Percentiles rank a stretch among this genome's conserved stretches.
Evolutionary conservation across 2,329 filamentous ascomycete genomes (phyloP).

Genomic region (Endoconidiophora polonica): DNA sequence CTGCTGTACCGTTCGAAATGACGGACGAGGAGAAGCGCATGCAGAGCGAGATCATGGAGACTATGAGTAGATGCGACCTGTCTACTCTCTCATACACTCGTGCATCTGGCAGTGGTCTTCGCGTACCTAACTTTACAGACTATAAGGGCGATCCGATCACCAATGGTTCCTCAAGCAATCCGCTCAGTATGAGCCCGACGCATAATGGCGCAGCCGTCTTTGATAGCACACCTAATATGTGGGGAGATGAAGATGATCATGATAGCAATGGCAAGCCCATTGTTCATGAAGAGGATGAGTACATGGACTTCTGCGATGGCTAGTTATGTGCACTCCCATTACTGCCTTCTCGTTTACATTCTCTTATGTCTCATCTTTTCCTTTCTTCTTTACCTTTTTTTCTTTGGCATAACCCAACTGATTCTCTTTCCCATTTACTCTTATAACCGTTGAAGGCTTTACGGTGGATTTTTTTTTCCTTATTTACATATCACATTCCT

Average conservation of each 20-base stretch:
- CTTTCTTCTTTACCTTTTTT: conserved; percentile 12
- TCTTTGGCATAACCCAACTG: conserved; percentile 15
- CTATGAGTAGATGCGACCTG: conserved; percentile 63
- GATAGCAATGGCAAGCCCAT: conserved; percentile 53
- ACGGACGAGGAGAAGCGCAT: conserved; percentile 90
- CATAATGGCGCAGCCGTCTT: conserved; percentile 16
- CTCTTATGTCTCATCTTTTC: conserved; percentile 7
- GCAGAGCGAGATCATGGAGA: conserved; percentile 81
- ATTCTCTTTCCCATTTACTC: conserved; percentile 8
- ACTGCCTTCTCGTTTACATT: neutral
- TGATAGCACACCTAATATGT: conserved; percentile 38
- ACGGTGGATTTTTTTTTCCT: conserved; percentile 17
- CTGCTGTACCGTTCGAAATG: conserved; percentile 61
- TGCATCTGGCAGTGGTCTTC: conserved; percentile 64
- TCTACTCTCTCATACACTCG: conserved; percentile 72
- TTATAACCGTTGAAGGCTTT: no score
- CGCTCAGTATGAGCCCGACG: conserved; percentile 2
- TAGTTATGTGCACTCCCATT: neutral
- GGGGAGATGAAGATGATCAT: conserved; percentile 48
- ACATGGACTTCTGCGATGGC: conserved; percentile 49
- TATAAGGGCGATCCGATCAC: conserved; percentile 64
- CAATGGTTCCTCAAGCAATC: conserved; percentile 19
- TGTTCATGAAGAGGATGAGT: conserved; percentile 93
- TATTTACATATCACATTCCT: conserved; percentile 14
- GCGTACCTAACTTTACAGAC: conserved; percentile 87